phyloP scores from a whole-genome alignment of 169 alveolate species.

The Cryptosporidium sp. region DNA sequence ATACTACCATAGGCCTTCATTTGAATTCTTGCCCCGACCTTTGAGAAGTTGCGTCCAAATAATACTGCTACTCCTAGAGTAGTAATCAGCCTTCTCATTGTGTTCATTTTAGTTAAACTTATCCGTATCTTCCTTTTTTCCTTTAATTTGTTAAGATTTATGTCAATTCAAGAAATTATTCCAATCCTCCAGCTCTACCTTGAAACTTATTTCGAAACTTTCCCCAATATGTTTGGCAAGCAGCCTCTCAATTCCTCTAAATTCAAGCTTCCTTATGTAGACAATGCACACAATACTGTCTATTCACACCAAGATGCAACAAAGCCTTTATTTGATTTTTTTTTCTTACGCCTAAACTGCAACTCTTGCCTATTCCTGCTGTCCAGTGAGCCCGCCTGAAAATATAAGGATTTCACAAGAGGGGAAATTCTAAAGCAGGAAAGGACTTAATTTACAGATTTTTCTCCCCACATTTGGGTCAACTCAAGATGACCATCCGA shows the following conservation, averaged over 20 bases:
- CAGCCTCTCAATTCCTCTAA: conserved; percentile 25
- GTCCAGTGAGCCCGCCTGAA: conserved; percentile 74
- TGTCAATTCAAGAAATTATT: conserved; percentile 4
- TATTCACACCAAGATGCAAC: conserved; percentile 73
- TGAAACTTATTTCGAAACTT: conserved; percentile 1
- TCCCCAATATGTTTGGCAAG: conserved; percentile 17
- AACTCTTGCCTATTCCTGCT: conserved; percentile 61
- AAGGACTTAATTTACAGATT: conserved; percentile 23
- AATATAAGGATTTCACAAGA: conserved; percentile 72
- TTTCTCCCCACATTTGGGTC: neutral
- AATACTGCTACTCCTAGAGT: neutral
- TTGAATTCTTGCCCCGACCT: conserved; percentile 23
- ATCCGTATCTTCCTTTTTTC: neutral
- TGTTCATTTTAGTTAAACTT: neutral
- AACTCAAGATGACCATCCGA: neutral
- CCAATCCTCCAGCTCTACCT: conserved; percentile 4
- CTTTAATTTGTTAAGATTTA: neutral
- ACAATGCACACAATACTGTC: conserved; percentile 75
- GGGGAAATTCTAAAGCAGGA: conserved; percentile 19
- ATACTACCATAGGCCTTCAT: conserved; percentile 75
- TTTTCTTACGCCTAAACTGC: conserved; percentile 64
- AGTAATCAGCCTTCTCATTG: neutral
- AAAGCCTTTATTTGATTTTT: conserved; percentile 11
- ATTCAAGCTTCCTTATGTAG: conserved; percentile 9
- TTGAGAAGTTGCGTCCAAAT: neutral